Conservation (phyloP, 345 rosid genomes). For the Acer campestre region DNA sequence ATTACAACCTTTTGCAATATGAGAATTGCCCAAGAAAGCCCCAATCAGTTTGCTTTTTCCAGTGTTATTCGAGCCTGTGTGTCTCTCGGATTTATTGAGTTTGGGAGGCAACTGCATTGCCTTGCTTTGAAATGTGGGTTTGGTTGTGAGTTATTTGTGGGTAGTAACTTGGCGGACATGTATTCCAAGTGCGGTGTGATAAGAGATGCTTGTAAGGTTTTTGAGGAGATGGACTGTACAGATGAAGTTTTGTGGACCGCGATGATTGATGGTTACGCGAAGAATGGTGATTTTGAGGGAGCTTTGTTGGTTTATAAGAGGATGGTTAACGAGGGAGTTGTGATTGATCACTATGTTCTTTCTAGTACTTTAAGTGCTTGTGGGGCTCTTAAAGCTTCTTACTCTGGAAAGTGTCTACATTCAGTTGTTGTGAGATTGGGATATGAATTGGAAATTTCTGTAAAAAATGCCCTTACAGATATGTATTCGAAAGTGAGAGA, state of each 20-base stretch:
- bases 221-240: slow-evolving; percentile 6
- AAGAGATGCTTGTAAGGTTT: slow-evolving; percentile 15
- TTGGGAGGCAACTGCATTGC: slow-evolving; percentile 17
- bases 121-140: slow-evolving; percentile 17
- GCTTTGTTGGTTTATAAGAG: slow-evolving; percentile 15
- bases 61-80: slow-evolving; percentile 2
- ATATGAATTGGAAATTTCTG: slow-evolving; percentile 10
- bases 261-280: slow-evolving; percentile 12
- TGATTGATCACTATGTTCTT: slow-evolving; percentile 12
- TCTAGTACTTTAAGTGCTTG: slow-evolving; percentile 7
- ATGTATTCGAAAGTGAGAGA: slow-evolving; percentile 10
- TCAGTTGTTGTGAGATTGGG: slow-evolving; percentile 1
- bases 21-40: slow-evolving; percentile 11
- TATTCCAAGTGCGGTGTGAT: slow-evolving; percentile 9
- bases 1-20: slow-evolving; percentile 1
- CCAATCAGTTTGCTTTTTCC: slow-evolving; percentile 9
- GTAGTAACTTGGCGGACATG: slow-evolving; percentile 9
- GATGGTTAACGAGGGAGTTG: slow-evolving; percentile 7
- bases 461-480: slow-evolving; percentile 11
- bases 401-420: slow-evolving; percentile 6
- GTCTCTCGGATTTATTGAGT: slow-evolving; percentile 7
- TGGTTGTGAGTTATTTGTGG: slow-evolving; percentile 6
- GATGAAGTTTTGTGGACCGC: slow-evolving; percentile 15
- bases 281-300: slow-evolving; percentile 15
- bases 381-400: slow-evolving; percentile 7